Evolutionary conservation across 225 moss, liverwort and hornwort species (phyloP).

Genomic region (Rhytidiadelphus loreus): DNA sequence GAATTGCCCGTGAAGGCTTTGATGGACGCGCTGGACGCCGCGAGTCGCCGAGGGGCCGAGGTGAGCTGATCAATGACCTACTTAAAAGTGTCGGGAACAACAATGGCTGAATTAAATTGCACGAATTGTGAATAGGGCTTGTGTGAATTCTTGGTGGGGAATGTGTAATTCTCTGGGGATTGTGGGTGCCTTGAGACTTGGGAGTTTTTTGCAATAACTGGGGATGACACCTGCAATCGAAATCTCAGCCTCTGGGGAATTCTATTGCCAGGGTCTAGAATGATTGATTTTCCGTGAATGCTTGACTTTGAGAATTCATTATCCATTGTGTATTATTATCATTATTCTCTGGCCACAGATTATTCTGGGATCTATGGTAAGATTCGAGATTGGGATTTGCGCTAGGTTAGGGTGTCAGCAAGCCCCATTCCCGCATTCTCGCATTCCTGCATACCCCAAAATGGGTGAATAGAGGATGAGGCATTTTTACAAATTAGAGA

Average conservation of each 20-base stretch:
- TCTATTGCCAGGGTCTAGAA: neutral
- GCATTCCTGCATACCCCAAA: neutral
- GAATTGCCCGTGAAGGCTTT: slow-evolving; percentile 44
- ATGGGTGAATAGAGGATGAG: neutral
- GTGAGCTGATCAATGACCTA: slow-evolving; percentile 7
- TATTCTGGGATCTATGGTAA: neutral
- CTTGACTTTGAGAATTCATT: neutral
- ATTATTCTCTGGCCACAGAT: neutral
- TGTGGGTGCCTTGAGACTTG: neutral
- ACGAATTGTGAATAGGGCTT: neutral
- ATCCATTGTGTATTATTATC: neutral
- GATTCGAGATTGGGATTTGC: neutral
- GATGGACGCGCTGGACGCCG: slow-evolving; percentile 55
- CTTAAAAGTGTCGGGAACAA: neutral
- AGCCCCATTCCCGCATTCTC: neutral
- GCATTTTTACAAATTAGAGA: neutral
- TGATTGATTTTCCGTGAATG: neutral
- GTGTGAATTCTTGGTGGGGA: neutral
- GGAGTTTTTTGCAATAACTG: neutral
- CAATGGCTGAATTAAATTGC: neutral
- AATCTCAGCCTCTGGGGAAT: neutral
- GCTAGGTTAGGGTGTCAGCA: neutral
- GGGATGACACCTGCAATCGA: neutral
- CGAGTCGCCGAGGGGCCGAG: slow-evolving; percentile 59
- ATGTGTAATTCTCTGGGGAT: neutral